Conservation (phyloP, 257 asterid species). For the Solanum chilense region DNA sequence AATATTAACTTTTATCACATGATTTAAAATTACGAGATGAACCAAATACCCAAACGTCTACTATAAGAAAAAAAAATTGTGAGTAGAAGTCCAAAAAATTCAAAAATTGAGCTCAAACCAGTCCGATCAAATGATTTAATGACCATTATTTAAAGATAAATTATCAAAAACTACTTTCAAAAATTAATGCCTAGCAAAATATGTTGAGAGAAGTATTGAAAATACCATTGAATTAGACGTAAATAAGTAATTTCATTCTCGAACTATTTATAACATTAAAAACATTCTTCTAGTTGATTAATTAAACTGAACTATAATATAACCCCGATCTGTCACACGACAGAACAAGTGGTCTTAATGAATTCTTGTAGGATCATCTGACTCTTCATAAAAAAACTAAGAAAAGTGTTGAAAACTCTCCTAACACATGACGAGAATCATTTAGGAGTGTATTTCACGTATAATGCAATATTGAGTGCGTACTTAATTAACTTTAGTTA, state of each 20-base stretch:
- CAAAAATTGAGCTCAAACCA: neutral
- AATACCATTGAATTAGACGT: neutral
- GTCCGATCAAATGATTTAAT: neutral
- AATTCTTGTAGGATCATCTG: neutral
- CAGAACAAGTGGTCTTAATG: neutral
- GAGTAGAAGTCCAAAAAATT: neutral
- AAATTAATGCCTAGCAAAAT: neutral
- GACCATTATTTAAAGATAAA: neutral
- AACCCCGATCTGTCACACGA: neutral
- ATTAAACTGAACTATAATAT: no score
- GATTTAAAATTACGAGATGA: neutral
- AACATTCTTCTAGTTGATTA: neutral
- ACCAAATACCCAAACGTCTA: neutral
- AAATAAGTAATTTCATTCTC: neutral
- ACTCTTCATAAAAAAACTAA: neutral
- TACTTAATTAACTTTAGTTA: no score
- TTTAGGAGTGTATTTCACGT: neutral
- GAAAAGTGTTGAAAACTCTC: neutral
- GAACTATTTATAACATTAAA: no score
- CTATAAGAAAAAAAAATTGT: neutral
- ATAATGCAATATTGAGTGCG: neutral
- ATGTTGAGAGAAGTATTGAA: neutral
- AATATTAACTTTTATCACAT: neutral
- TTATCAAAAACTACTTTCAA: neutral
- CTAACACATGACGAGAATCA: neutral